Conservation (phyloP, 495 filamentous ascomycete genomes). For the Echria macrotheca region DNA sequence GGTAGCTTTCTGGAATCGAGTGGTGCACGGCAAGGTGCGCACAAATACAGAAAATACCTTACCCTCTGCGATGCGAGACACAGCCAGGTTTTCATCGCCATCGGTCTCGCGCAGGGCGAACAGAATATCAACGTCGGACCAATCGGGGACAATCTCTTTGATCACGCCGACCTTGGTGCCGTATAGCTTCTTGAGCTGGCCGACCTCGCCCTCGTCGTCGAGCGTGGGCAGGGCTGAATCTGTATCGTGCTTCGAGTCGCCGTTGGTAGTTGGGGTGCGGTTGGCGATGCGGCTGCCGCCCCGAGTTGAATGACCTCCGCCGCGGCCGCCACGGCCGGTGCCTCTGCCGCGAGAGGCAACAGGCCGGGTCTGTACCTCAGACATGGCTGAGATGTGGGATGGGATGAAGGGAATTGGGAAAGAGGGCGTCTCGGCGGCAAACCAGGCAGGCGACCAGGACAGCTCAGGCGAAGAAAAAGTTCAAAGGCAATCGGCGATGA, state of each 20-base stretch:
- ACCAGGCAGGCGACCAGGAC: slow-evolving; percentile 13
- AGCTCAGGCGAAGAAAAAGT: slow-evolving; percentile 30
- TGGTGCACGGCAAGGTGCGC: too few relatives aligned
- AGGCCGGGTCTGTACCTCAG: slow-evolving; percentile 82
- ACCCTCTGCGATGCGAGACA: slow-evolving; percentile 91
- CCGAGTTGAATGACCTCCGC: slow-evolving; percentile 72
- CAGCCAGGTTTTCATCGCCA: slow-evolving; percentile 77
- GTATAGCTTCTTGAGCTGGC: slow-evolving; percentile 85
- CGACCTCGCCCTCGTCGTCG: slow-evolving; percentile 87
- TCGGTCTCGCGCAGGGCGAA: slow-evolving; percentile 88
- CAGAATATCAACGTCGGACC: slow-evolving; percentile 87
- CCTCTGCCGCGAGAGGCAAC: slow-evolving; percentile 46
- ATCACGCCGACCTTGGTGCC: slow-evolving; percentile 64
- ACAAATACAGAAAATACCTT: slow-evolving; percentile 31
- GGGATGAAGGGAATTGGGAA: slow-evolving; percentile 25
- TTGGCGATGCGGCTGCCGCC: slow-evolving; percentile 57
- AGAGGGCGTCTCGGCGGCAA: slow-evolving; percentile 40
- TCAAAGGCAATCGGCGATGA: slow-evolving; percentile 27
- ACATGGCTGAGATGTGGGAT: slow-evolving; percentile 59
- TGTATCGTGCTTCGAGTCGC: slow-evolving; percentile 56
- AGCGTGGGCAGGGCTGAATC: slow-evolving; percentile 43
- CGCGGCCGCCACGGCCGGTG: slow-evolving; percentile 56
- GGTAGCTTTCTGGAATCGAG: too few relatives aligned
- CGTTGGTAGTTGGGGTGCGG: slow-evolving; percentile 40
- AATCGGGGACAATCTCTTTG: slow-evolving; percentile 86